A percentile compares a stretch with the other conserved stretches of the same genome.
Conservation (phyloP, 75 land plant genomes). For the Cunninghamia lanceolata region DNA sequence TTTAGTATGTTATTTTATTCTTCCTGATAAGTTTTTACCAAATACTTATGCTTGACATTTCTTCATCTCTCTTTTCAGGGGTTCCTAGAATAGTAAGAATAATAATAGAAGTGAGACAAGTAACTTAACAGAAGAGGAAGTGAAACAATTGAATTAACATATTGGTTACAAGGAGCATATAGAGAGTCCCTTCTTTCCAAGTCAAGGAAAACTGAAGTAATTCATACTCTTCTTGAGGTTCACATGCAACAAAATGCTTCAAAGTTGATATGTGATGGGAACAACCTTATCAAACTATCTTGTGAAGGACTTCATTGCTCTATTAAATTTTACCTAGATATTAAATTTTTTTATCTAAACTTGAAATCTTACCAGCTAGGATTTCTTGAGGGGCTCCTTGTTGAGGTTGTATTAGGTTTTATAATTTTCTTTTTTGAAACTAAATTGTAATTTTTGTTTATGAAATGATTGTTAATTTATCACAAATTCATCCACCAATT, state of each 20-base stretch:
- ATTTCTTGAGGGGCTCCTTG: too few relatives aligned
- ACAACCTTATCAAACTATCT: slow-evolving; percentile 67
- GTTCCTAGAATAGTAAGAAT: slow-evolving; percentile 34
- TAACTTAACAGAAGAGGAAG: slow-evolving; percentile 71
- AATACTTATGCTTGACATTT: too few relatives aligned
- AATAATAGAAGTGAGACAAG: slow-evolving; percentile 29
- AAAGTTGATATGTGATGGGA: slow-evolving; percentile 49
- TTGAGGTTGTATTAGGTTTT: too few relatives aligned
- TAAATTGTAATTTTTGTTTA: slow-evolving; percentile 6
- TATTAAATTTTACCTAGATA: slow-evolving; percentile 57
- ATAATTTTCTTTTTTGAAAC: too few relatives aligned
- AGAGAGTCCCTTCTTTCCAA: slow-evolving; percentile 33
- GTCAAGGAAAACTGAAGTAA: slow-evolving; percentile 46
- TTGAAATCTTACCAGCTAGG: too few relatives aligned
- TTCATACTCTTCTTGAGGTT: too few relatives aligned
- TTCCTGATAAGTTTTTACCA: too few relatives aligned
- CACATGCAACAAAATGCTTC: slow-evolving; percentile 92
- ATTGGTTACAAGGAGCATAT: slow-evolving; percentile 85
- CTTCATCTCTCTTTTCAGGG: too few relatives aligned
- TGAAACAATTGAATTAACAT: slow-evolving; percentile 70
- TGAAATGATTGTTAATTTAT: not conserved
- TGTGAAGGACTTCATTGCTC: too few relatives aligned
- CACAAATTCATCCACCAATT: not conserved
- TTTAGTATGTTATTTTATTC: too few relatives aligned
- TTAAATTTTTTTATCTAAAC: slow-evolving; percentile 65